phyloP scores from a whole-genome alignment of 805 yeast genomes.

The Saturnispora ahearnii region DNA sequence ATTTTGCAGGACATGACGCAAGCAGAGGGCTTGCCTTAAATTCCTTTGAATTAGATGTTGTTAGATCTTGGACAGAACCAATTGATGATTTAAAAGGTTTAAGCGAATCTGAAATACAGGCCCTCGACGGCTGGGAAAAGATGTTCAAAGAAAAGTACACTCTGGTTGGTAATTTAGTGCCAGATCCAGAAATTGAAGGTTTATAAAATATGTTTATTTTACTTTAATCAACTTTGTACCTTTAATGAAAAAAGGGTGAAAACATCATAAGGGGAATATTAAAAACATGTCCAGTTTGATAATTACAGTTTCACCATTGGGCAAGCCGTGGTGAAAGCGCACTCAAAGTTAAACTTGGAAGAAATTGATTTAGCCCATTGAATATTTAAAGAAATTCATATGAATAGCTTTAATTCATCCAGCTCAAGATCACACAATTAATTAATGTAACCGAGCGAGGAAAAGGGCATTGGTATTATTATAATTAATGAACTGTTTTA shows the following conservation, averaged over 20 bases:
- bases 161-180: slow-evolving; percentile 61
- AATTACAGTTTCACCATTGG: slow-evolving; percentile 34
- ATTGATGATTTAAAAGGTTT: slow-evolving; percentile 65
- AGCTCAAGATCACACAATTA: slow-evolving; percentile 45
- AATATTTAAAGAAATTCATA: slow-evolving; percentile 9
- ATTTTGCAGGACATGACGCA: slow-evolving; percentile 95
- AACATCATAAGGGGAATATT: background rate
- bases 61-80: slow-evolving; percentile 67
- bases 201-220: background rate
- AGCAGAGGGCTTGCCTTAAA: slow-evolving; percentile 85
- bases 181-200: slow-evolving; percentile 23
- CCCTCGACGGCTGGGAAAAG: slow-evolving; percentile 77
- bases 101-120: slow-evolving; percentile 46
- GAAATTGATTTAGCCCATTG: slow-evolving; percentile 40
- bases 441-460: slow-evolving; percentile 50
- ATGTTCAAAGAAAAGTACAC: slow-evolving; percentile 79
- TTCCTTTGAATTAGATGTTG: slow-evolving; percentile 61
- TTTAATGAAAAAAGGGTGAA: background rate
- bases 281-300: slow-evolving; percentile 26
- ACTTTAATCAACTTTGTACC: background rate
- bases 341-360: slow-evolving; percentile 45
- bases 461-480: slow-evolving; percentile 35
- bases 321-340: slow-evolving; percentile 37
- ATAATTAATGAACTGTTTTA: background rate
- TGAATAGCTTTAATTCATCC: slow-evolving; percentile 32